These are phyloP conservation scores for Rosa persica DNA, from an alignment of 306 rosid species.

Conservation along the genomic window DNA sequence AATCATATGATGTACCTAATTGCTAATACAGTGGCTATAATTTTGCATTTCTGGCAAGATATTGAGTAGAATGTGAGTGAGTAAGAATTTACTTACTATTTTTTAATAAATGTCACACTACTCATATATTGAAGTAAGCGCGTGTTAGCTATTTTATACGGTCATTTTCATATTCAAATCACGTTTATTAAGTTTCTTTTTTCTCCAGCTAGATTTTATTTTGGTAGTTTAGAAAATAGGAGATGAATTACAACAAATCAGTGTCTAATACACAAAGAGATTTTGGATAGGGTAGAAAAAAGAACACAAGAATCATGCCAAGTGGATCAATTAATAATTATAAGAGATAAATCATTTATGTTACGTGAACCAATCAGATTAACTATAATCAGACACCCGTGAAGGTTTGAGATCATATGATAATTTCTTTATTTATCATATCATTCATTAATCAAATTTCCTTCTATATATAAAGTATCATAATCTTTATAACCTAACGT, in stretches of 20 bases:
- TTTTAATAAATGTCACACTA: background rate
- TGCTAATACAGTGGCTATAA: background rate
- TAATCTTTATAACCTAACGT: too few relatives aligned
- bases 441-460: background rate
- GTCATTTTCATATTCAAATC: background rate
- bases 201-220: background rate
- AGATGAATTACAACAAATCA: background rate
- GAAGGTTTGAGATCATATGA: too few relatives aligned
- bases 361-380: background rate
- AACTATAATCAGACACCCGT: background rate
- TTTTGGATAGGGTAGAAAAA: background rate
- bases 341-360: too few relatives aligned
- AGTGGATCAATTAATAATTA: background rate
- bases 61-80: background rate
- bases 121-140: accelerated
- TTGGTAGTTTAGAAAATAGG: background rate
- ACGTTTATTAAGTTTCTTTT: background rate
- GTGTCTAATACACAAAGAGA: background rate
- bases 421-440: too few relatives aligned
- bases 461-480: too few relatives aligned
- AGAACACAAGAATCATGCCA: background rate
- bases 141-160: background rate
- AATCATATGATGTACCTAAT: background rate
- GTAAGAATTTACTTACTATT: background rate
- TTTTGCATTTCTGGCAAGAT: background rate